Evolutionary conservation across 2,329 filamentous ascomycete genomes (phyloP), one percentile per base, ranked within the genome.

Genomic region (Botrytis galanthina): DNA sequence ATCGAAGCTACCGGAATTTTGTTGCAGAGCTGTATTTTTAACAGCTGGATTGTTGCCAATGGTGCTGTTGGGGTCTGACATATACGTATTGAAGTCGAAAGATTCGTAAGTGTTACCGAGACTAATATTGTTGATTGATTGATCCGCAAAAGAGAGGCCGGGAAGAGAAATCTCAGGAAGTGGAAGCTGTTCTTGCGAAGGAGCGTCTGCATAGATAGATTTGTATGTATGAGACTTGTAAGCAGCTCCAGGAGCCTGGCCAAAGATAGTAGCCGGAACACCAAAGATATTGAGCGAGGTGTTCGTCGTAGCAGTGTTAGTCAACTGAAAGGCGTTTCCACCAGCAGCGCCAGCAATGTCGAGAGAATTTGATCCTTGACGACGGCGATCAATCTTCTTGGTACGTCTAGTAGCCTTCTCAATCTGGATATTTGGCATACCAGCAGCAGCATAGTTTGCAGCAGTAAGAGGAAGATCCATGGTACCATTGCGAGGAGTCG

Each of bases 391-490:
- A 16, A 57, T 5, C 48, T 69, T 69, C n/a, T 57, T 69, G n/a
- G 48, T 26, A 42, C n/a, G 66, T 32, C 66, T n/a, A 26, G 18
- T 39, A 42, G n/a, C 6, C 66, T 69, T 57, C 20, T 57, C 48
- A 26, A 42, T 1, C 14, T 42, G n/a, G 18, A 18, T 2, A 10
- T 32, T 69, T 26, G 71, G 63, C 71, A 73, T 73, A 37, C 71
- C 63, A 60, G 71, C 71, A 7, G 71, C 71, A 26, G 42, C 63
- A n/a, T 73, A 73, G 16, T 73, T 73, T n/a, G 63, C 64, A 26
- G 71, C 63, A 35, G 54, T 73, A 37, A 73, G 46, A 10, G 71
- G 63, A 46, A 73, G 39, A 16, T 57, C 71, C 71, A 73, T 51
- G 39, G 71, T 73, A 5, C 71, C 42, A n/a, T 67, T 67, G 8